Conservation (phyloP, 805 yeast genomes). For the Metschnikowia cubensis region DNA sequence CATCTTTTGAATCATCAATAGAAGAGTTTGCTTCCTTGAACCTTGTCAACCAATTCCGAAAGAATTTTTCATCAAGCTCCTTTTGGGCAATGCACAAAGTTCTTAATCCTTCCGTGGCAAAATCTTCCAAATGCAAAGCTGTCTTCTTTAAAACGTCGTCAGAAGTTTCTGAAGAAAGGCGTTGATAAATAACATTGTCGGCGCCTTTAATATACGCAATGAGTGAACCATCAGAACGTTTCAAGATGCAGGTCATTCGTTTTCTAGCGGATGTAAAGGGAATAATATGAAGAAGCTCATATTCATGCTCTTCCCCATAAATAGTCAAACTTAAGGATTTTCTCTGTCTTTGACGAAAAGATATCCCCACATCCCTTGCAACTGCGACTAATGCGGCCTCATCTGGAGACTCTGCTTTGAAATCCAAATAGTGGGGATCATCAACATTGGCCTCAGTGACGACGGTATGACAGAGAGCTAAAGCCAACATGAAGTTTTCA, state of each 20-base stretch:
- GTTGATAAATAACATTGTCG: constrained; percentile 58
- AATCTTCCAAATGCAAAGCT: constrained; percentile 60
- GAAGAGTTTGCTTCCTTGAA: constrained; percentile 58
- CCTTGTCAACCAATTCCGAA: constrained; percentile 50
- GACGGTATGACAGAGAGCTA: constrained; percentile 74
- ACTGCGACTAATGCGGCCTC: constrained; percentile 76
- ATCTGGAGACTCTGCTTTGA: constrained; percentile 81
- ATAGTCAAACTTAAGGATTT: constrained; percentile 41
- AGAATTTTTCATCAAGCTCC: constrained; percentile 43
- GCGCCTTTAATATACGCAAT: constrained; percentile 68
- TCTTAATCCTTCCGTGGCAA: constrained; percentile 73
- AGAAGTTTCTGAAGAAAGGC: constrained; percentile 37
- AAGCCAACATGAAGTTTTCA: constrained; percentile 56
- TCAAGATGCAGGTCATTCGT: constrained; percentile 73
- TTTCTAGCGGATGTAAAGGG: constrained; percentile 71
- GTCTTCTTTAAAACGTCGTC: constrained; percentile 50
- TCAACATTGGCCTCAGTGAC: constrained; percentile 50
- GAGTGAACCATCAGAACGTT: constrained; percentile 37
- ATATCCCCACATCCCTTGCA: constrained; percentile 71
- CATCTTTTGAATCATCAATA: constrained; percentile 55
- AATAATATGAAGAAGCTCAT: constrained; percentile 50
- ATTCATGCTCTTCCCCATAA: constrained; percentile 44
- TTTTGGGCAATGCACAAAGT: constrained; percentile 68
- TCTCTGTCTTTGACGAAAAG: constrained; percentile 52
- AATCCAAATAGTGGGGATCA: constrained; percentile 42